These are phyloP conservation scores for Primulina tabacum DNA, from an alignment of 257 asterid species.

Conservation along the genomic window DNA sequence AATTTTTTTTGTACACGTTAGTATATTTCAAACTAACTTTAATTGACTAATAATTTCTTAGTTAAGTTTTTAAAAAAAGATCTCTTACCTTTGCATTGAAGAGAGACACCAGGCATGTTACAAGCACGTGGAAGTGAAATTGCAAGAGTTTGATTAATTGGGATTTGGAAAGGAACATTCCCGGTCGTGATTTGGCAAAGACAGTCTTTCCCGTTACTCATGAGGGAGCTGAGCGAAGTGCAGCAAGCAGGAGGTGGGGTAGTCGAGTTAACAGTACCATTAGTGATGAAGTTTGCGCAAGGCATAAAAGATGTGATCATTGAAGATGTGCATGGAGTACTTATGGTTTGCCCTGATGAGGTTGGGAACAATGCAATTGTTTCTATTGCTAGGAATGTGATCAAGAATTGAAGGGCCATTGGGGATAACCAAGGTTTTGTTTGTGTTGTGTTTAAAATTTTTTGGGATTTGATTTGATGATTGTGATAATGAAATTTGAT, in stretches of 20 bases:
- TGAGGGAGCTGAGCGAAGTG: conserved; percentile 55
- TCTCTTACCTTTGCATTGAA: conserved; percentile 62
- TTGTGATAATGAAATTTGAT: not conserved
- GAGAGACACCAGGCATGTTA: conserved; percentile 54
- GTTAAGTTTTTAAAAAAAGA: not conserved
- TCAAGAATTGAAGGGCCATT: not conserved
- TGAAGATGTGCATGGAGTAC: not conserved
- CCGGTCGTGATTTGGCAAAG: conserved; percentile 48
- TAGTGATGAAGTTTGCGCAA: not conserved
- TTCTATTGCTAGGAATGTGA: not conserved
- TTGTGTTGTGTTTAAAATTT: not conserved
- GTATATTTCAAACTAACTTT: not conserved
- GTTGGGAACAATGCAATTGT: not conserved
- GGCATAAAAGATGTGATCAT: not conserved
- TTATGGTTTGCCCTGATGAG: not conserved
- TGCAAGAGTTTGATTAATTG: conserved; percentile 48
- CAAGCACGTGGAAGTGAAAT: conserved; percentile 75
- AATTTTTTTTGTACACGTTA: not conserved
- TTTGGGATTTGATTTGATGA: not conserved
- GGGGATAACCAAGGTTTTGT: not conserved
- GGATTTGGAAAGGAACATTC: conserved; percentile 48
- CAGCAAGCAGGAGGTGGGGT: conserved; percentile 62
- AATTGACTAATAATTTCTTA: not conserved
- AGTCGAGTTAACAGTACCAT: not conserved
- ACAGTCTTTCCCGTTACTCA: conserved; percentile 64